Base-by-base conservation (phyloP, 495 filamentous ascomycete species). In the Aspergillus ostianus region DNA sequence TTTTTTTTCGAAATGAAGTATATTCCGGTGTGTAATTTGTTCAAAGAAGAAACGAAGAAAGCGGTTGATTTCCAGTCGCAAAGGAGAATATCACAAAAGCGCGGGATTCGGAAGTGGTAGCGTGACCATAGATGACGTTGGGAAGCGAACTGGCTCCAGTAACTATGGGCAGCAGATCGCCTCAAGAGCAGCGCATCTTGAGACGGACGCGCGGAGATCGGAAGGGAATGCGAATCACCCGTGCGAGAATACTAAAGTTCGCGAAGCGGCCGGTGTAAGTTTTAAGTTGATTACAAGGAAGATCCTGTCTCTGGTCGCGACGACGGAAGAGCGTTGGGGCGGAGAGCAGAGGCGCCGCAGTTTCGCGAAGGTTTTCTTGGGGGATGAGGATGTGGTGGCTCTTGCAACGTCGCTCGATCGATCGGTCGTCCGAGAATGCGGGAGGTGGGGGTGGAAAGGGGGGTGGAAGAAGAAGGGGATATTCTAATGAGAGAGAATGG, bases 81-180 rank as follows among this genome's bases (percentile, higher is more conserved):
- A 62, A 51, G 47, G 53, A 49, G 47, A 57, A 53, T 21, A 32
- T 60, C 56, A 58, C 32, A 57, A 44, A 60, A 67, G 67, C 62
- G 71, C 61, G 63, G 54, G 57, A 61, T 66, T 41, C 53, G 63
- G 51, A 64, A 44, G 66, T 68, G 65, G 68, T 75, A 73, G 71
- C 69, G 71, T 75, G 73, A 76, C 61, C 67, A 62, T 67, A 60
- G 53, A 71, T 73, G 70, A 77, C 70, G 71, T 72, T 71, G 64
- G 58, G 62, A 64, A 70, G 68, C 67, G 68, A 70, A 56, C 59
- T 65, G 67, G 56, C 60, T 67, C 64, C 64, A 64, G 56, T 57
- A 61, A 64, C 45, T 60, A 61, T 61, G 58, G 61, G 68, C 66
- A 41, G 36, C 36, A 60, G 58, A 62, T 67, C 64, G 64, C 68